Conservation (phyloP, 352 stramenopile genomes). For the Globisporangium alternatum region DNA sequence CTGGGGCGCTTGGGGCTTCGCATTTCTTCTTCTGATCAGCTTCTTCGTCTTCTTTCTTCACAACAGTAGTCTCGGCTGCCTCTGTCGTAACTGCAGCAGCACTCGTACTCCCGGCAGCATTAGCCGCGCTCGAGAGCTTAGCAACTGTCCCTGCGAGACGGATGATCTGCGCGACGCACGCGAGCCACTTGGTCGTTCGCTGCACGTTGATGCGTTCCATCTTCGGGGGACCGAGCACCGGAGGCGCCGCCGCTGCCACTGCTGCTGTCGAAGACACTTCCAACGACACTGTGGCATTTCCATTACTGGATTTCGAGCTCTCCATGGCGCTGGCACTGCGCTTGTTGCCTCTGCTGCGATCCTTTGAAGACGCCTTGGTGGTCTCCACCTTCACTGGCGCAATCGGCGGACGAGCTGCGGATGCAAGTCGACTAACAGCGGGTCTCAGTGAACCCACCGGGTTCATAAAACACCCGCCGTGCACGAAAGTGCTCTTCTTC, state of each 20-base stretch:
- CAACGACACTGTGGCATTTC: background rate
- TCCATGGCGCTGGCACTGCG: conserved; percentile 2
- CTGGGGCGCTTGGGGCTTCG: background rate
- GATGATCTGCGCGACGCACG: conserved; percentile 67
- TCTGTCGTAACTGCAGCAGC: background rate
- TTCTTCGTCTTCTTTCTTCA: background rate
- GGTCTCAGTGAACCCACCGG: conserved; percentile 14
- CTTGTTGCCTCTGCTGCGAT: conserved; percentile 4
- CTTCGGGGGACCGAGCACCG: conserved; percentile 47
- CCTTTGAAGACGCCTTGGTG: conserved; percentile 5
- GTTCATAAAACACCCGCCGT: conserved; percentile 64
- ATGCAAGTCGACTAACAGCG: background rate
- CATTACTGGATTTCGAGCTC: background rate
- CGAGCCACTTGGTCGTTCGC: conserved; percentile 68
- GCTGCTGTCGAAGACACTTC: background rate
- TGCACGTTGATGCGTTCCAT: conserved; percentile 83
- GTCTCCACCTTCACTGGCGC: conserved; percentile 1
- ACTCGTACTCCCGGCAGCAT: background rate
- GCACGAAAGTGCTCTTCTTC: conserved; percentile 58
- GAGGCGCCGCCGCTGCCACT: conserved; percentile 21
- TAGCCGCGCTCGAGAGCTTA: conserved; percentile 13
- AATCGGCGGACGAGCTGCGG: background rate
- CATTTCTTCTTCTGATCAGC: background rate
- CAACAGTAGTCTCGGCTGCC: background rate
- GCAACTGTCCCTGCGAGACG: conserved; percentile 31